phyloP scores from a whole-genome alignment of 352 stramenopile genomes.

The Globisporangium rhizosaccharum region DNA sequence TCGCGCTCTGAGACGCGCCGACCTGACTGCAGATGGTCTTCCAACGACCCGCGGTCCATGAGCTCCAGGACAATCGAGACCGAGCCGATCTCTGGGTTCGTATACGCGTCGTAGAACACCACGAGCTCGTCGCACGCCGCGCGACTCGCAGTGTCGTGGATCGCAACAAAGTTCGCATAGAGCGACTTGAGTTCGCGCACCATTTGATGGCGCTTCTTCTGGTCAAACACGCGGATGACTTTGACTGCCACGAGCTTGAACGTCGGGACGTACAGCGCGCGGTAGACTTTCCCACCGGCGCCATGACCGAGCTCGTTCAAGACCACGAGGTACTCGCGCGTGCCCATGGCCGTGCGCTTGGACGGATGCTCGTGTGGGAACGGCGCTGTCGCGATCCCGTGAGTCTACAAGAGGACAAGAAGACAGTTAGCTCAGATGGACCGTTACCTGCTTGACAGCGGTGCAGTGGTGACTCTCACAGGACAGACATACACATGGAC shows the following conservation, averaged over 20 bases:
- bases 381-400: constrained; percentile 64
- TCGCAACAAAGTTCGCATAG: constrained; percentile 73
- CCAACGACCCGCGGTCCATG: constrained; percentile 90
- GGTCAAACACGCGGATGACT: constrained; percentile 84
- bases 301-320: constrained; percentile 76
- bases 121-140: constrained; percentile 80
- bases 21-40: constrained; percentile 61
- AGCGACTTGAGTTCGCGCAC: constrained; percentile 83
- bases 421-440: not conserved
- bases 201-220: constrained; percentile 87
- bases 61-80: constrained; percentile 94
- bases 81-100: constrained; percentile 73
- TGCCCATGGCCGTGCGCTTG: constrained; percentile 26
- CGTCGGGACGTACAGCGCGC: constrained; percentile 85
- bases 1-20: constrained; percentile 51
- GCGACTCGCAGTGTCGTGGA: constrained; percentile 33
- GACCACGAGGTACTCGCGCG: constrained; percentile 61
- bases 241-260: constrained; percentile 87
- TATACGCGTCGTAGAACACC: constrained; percentile 92
- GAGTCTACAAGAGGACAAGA: constrained; percentile 34
- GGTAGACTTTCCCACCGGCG: constrained; percentile 86
- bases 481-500: not conserved
- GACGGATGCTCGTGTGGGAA: constrained; percentile 32
- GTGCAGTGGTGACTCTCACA: not conserved
- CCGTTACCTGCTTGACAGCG: no score